Evolutionary conservation across 805 yeast species (phyloP), one percentile per base, ranked within the genome.

Genomic region (Ogataea haglerorum): DNA sequence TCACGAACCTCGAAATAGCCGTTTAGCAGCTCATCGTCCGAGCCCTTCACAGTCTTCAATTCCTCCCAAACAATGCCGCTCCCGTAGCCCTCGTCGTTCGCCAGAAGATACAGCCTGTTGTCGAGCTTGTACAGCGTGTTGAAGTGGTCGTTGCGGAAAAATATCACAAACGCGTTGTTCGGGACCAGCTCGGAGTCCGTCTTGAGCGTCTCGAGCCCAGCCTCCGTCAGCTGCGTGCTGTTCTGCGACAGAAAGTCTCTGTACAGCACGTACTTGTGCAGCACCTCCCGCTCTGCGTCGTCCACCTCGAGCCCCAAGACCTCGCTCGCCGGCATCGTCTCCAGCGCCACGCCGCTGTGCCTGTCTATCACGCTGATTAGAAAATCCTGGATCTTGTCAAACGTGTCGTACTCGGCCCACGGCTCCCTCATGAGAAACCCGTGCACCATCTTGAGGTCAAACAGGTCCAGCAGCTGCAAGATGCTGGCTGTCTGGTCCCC

Each of bases 81-180:
- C 2, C 40, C 49, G 53, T 78, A 83, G 3, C 93, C 88, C 12
- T 71, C 65, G 56, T 93, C 96, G 1, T 93, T 85, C 3, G 85
- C 82, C 19, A 91, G 67, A 5, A 76, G 61, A 55, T 76, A 88
- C 23, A 91, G 65, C 21, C 68, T 69, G 29, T 62, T 64, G 13
- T 58, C 61, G 16, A 60, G 58, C 54, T 80, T 81, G 51, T 69
- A 74, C 9, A 90, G 57, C 0, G 96, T 87, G 48, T 75, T 75
- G 62, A 86, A 91, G 60, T 89, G 96, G 60, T 93, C 90, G 61
- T 93, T 91, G 55, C 97, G 73, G 67, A 90, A 93, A 46, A 91
- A 75, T 0, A 91, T 78, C 1, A 81, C 76, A 40, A 81, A 70
- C 6, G 80, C 73, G 30, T 80, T 80, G 12, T 72, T 70, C 1